Evolutionary conservation across 352 stramenopile species (phyloP), one percentile per base, ranked within the genome.

Genomic region (Peronospora farinosa): DNA sequence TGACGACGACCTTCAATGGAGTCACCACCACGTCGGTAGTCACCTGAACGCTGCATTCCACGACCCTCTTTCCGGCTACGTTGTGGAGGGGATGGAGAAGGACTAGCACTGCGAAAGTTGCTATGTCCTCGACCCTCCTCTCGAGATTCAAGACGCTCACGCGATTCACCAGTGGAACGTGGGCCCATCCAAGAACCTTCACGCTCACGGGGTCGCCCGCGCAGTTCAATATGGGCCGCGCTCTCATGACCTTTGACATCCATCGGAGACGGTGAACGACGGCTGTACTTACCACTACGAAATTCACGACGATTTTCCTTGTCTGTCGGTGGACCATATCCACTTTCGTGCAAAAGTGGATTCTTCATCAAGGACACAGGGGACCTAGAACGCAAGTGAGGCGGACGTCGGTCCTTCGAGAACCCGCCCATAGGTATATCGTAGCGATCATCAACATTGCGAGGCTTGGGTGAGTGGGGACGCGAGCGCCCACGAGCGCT

Each of bases 321-420:
- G 28, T 65, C 47, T 6, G 58, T 49, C 8, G 23, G 47, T 1
- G 55, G 57, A 3, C 51, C 43, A 32, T 60, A 65, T 5, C 54
- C 61, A 59, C 37, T 31, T 9, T 60, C 47, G 13, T 37, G 53
- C 5, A 30, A 35, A 25, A 52, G 38, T 40, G 63, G 63, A 15
- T 63, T 62, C 19, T 63, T 64, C 38, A 31, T 46, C 13, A 54
- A 32, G 0, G 27, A 47, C 7, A 64, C 32, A 46, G 67, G 67
- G 3, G 67, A 80, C 30, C 47, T 61, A 3, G 67, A 80, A 31
- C 50, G 65, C 5, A 61, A 70, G 13, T 30, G 64, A 41, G 39
- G 54, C 38, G 36, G 15, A 4, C 43, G 47, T 21, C 52, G 57
- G 37, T 63, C 40, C 23, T 58, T 64, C 16, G 46, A 19, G 51